phyloP scores from a whole-genome alignment of 192 early-diverging fungal genomes.

The Radiomyces spectabilis region DNA sequence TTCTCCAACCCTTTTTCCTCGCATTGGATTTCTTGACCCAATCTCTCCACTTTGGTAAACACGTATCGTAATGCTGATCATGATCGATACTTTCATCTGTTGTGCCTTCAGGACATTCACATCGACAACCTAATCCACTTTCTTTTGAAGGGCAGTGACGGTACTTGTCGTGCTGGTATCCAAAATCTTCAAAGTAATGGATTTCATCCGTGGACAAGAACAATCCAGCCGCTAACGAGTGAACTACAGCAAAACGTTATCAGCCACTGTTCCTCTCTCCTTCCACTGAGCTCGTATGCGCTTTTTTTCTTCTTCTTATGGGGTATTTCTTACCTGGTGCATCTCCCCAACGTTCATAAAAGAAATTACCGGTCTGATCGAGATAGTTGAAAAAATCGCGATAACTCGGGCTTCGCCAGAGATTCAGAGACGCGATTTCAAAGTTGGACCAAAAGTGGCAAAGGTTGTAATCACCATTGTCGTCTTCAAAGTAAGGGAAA shows the following conservation, averaged over 20 bases:
- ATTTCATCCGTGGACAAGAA: conserved; percentile 53
- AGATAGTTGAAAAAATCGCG: conserved; percentile 54
- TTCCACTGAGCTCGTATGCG: neutral
- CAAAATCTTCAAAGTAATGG: conserved; percentile 72
- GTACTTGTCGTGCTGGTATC: conserved; percentile 58
- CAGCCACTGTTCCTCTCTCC: neutral
- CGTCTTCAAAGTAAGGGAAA: conserved; percentile 27
- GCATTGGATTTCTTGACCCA: conserved; percentile 23
- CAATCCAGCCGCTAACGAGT: conserved; percentile 57
- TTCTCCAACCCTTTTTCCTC: conserved; percentile 5
- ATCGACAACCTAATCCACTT: conserved; percentile 19
- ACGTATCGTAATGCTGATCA: conserved; percentile 23
- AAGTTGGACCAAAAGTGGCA: conserved; percentile 84
- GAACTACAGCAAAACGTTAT: conserved; percentile 37
- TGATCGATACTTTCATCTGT: conserved; percentile 24
- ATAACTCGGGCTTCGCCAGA: conserved; percentile 52
- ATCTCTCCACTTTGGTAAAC: conserved; percentile 24
- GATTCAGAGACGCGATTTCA: conserved; percentile 63
- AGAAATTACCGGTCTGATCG: conserved; percentile 65
- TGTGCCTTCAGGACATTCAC: conserved; percentile 24
- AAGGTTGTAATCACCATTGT: conserved; percentile 44
- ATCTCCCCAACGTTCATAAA: conserved; percentile 77
- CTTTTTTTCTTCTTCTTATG: conserved; percentile 7
- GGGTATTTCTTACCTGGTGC: conserved; percentile 52
- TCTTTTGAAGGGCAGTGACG: conserved; percentile 54